phyloP scores from a whole-genome alignment of 495 filamentous ascomycete genomes.

The Penicillium alfredii region DNA sequence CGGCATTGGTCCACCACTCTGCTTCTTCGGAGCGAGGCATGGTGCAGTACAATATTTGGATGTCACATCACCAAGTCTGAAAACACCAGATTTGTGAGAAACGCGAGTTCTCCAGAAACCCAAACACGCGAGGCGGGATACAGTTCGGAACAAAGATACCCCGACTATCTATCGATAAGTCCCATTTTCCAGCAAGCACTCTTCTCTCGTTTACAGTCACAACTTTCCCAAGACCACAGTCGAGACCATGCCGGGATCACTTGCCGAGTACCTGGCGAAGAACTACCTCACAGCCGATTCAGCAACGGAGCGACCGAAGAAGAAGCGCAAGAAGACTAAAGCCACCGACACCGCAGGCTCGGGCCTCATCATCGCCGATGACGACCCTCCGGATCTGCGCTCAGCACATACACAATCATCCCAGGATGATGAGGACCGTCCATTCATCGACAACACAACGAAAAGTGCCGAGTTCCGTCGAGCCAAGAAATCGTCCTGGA shows the following conservation, averaged over 20 bases:
- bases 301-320: conserved; percentile 51
- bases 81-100: too few relatives aligned
- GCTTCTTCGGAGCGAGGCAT: conserved; percentile 83
- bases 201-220: background rate
- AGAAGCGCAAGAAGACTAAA: conserved; percentile 85
- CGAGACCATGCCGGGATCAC: conserved; percentile 36
- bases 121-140: conserved; percentile 8
- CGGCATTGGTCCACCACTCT: conserved; percentile 72
- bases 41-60: background rate
- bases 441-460: conserved; percentile 43
- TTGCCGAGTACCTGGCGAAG: conserved; percentile 86
- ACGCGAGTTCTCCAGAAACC: background rate
- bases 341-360: conserved; percentile 42
- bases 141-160: conserved; percentile 17
- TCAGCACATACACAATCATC: conserved; percentile 26
- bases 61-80: too few relatives aligned
- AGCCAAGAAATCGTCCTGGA: conserved; percentile 74
- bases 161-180: conserved; percentile 26
- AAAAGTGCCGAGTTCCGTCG: conserved; percentile 66
- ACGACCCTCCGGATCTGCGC: conserved; percentile 74
- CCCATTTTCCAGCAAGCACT: conserved; percentile 7
- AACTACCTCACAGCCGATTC: conserved; percentile 84
- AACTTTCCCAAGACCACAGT: conserved; percentile 1
- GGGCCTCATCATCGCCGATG: conserved; percentile 85
- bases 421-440: conserved; percentile 41